Base-by-base conservation (phyloP, 306 rosid species). In the Fagus sylvatica region DNA sequence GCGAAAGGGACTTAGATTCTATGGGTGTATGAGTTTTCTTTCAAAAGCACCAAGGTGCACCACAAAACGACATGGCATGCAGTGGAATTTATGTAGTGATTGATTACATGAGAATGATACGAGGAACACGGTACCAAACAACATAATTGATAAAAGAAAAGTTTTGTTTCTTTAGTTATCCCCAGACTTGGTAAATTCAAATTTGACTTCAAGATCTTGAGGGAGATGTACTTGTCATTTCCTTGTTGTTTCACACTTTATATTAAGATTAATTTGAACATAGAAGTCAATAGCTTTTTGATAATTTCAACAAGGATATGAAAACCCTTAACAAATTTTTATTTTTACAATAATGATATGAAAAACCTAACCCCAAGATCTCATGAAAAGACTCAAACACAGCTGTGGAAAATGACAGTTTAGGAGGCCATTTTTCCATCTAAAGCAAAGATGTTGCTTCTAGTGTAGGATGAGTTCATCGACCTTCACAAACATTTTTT, bases 151-250 rank as follows among this genome's bases (percentile, higher is more conserved):
- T 15, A 46, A 13, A 8, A 4, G 11, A 15, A 12, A 12, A 46
- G 11, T 16, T 34, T 37, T 17, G 48, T 16, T 37, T 37, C 48
- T 37, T 64, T 37, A 32, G 37, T 57, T 57, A 4, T 33, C 36
- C 42, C 40, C 40, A 12, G 1, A 17, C 48, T 65, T 65, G 15
- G 70, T 16, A 7, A 37, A 10, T 64, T 34, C 69, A 61, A 61
- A 13, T 61, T 61, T 61, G 42, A 61, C 68, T 61, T 56, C 62
- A 61, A 33, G 12, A 60, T 36, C 69, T 64, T 41, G 28, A 64
- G 43, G 69, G 46, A 64, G 41, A 13, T 34, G 19, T 6, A 61
- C 41, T 16, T 61, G 51, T 42, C n/a, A 7, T 65, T 65, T 37
- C 70, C 70, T 16, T 15, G 32, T 37, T 4, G 48, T 37, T 65